Evolutionary conservation across 148 eudicot species (phyloP).

Genomic region (Spergularia bocconei): DNA sequence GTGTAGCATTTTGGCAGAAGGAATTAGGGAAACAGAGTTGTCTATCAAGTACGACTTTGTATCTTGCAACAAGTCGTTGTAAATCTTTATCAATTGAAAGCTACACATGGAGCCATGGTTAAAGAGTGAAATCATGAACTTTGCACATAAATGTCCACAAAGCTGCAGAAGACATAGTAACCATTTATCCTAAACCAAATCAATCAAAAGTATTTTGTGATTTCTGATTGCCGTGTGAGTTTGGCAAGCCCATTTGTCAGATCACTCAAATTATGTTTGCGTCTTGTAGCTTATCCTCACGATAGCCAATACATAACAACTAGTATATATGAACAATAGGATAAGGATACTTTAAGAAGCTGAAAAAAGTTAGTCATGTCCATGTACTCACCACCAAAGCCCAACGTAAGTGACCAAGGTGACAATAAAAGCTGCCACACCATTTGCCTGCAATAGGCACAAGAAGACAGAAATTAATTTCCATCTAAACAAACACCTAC

Average conservation of each 20-base stretch:
- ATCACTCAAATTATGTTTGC: too few relatives aligned
- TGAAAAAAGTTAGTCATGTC: not conserved
- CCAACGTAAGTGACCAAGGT: slow-evolving; percentile 74
- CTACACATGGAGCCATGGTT: too few relatives aligned
- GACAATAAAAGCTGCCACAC: slow-evolving; percentile 73
- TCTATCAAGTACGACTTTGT: not conserved
- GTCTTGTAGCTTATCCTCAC: too few relatives aligned
- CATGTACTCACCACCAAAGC: slow-evolving; percentile 81
- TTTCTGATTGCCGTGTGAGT: not conserved
- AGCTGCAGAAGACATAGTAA: too few relatives aligned
- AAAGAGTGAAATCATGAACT: too few relatives aligned
- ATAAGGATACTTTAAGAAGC: not conserved
- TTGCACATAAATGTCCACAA: too few relatives aligned
- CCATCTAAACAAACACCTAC: not conserved
- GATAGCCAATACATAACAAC: not conserved
- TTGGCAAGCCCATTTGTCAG: not conserved
- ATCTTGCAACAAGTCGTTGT: not conserved
- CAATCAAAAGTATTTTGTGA: not conserved
- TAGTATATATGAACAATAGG: not conserved
- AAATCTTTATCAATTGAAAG: too few relatives aligned
- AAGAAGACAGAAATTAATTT: slow-evolving; percentile 2
- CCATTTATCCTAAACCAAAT: too few relatives aligned
- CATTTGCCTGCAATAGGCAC: slow-evolving; percentile 70
- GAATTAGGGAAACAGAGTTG: not conserved
- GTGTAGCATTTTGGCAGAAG: not conserved